A percentile compares a stretch with the other conserved stretches of the same genome.
Evolutionary conservation across 371 early-diverging fungal species (phyloP).

Genomic region (Paraphysoderma sedebokerense): DNA sequence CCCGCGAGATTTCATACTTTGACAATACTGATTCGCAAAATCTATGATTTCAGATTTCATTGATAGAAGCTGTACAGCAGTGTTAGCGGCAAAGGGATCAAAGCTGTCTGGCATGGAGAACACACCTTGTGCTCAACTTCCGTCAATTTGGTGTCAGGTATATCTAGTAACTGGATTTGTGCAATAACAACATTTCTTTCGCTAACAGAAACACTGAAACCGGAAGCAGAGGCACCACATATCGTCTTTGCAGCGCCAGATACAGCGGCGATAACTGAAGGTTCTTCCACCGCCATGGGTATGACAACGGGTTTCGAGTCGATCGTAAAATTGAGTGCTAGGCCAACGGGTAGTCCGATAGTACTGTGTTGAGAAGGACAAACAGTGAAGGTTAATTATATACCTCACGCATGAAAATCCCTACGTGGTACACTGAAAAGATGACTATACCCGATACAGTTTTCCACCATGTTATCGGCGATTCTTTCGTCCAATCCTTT

Average conservation of each 20-base stretch:
- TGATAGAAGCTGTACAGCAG: constrained; percentile 5
- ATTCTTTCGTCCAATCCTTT: constrained; percentile 34
- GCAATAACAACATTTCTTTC: constrained; percentile 41
- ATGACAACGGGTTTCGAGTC: constrained; percentile 29
- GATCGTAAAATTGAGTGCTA: constrained; percentile 44
- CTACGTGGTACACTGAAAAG: neutral
- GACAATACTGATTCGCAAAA: constrained; percentile 34
- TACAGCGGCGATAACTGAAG: constrained; percentile 49
- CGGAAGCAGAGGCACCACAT: constrained; percentile 9
- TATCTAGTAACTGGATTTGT: constrained; percentile 35
- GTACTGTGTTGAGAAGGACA: constrained; percentile 14
- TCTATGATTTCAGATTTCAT: constrained; percentile 13
- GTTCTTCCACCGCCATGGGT: constrained; percentile 60
- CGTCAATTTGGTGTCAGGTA: constrained; percentile 17
- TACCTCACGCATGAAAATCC: neutral
- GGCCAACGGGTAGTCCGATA: constrained; percentile 41
- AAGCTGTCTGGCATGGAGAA: neutral
- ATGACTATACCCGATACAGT: constrained; percentile 28
- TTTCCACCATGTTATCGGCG: constrained; percentile 48
- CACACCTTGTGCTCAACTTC: constrained; percentile 12
- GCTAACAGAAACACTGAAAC: constrained; percentile 30
- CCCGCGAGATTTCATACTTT: constrained; percentile 37
- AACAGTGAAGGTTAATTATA: neutral
- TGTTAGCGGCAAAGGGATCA: neutral
- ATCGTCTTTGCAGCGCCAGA: constrained; percentile 51